A percentile compares a stretch with the other conserved stretches of the same genome.
phyloP scores from a whole-genome alignment of 345 rosid genomes.

The Limnanthes douglasii region DNA sequence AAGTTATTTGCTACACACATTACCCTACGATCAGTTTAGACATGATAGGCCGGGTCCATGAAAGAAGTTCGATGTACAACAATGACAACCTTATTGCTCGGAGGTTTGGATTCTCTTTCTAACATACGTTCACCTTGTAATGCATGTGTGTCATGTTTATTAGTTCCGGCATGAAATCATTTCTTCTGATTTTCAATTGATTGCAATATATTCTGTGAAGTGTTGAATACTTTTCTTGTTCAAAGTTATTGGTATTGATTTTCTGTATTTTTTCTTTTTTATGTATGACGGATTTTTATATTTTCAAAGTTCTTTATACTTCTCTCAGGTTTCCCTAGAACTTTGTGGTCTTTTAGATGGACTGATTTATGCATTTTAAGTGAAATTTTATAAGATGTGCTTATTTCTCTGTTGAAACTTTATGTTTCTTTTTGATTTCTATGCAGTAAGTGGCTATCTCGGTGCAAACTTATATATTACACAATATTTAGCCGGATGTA shows the following conservation, averaged over 20 bases:
- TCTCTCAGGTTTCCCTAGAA: too few relatives aligned
- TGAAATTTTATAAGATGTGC: background rate
- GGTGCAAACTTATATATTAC: constrained; percentile 58
- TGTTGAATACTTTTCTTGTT: too few relatives aligned
- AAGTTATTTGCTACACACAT: constrained; percentile 86
- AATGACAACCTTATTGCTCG: constrained; percentile 50
- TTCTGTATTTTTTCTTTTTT: background rate
- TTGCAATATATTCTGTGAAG: too few relatives aligned
- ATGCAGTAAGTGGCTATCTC: constrained; percentile 72
- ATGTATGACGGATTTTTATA: background rate
- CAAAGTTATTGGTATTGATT: too few relatives aligned
- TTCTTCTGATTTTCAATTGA: too few relatives aligned
- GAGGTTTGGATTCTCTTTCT: constrained; percentile 27
- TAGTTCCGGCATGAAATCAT: too few relatives aligned
- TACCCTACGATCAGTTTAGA: constrained; percentile 91
- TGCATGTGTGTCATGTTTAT: too few relatives aligned
- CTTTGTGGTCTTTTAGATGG: too few relatives aligned
- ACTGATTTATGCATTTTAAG: too few relatives aligned
- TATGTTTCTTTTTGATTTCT: background rate
- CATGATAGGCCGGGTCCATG: constrained; percentile 79
- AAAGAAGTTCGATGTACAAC: constrained; percentile 64
- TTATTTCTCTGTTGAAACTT: background rate
- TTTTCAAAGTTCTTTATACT: background rate
- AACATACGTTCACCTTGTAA: background rate
- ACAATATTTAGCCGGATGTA: constrained; percentile 67